A percentile compares a stretch with the other conserved stretches of the same genome.
Conservation (phyloP, 2,329 filamentous ascomycete species). For the Didymella segeticola region DNA sequence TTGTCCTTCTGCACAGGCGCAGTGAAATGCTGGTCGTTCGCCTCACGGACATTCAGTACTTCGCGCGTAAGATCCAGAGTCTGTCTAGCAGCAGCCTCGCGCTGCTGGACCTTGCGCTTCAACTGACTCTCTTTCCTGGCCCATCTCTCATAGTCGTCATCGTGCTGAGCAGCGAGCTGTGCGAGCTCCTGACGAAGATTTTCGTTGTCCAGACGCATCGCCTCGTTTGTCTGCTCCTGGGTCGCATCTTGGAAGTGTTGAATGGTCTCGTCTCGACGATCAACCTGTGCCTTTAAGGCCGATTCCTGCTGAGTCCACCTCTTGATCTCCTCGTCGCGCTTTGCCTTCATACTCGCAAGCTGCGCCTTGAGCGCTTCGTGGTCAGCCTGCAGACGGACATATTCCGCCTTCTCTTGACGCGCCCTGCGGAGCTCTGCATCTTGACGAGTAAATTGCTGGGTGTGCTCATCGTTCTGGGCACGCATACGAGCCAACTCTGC, state of each 20-base stretch:
- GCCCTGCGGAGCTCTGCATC: conserved; percentile 46
- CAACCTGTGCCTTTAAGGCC: conserved; percentile 41
- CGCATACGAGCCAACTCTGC: conserved; percentile 42
- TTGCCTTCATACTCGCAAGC: conserved; percentile 74
- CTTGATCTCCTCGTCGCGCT: conserved; percentile 63
- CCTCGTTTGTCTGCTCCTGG: conserved; percentile 48
- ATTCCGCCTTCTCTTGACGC: conserved; percentile 47
- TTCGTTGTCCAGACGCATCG: conserved; percentile 50
- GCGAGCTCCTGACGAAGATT: conserved; percentile 49
- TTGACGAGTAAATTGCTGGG: conserved; percentile 42
- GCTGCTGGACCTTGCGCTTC: conserved; percentile 43
- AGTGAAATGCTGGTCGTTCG: conserved; percentile 28
- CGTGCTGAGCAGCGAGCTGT: conserved; percentile 43
- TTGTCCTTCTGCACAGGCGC: conserved; percentile 32
- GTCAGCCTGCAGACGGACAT: conserved; percentile 69
- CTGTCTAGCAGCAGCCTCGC: conserved; percentile 35
- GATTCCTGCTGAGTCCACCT: conserved; percentile 44
- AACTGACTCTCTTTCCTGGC: conserved; percentile 40
- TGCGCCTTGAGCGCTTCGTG: conserved; percentile 75
- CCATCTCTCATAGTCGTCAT: conserved; percentile 45
- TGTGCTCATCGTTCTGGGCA: conserved; percentile 46
- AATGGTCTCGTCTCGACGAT: conserved; percentile 49
- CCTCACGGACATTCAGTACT: conserved; percentile 35
- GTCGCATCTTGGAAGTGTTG: conserved; percentile 46
- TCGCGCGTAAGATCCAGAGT: conserved; percentile 43